phyloP scores from a whole-genome alignment of 2,329 filamentous ascomycete genomes.

The Pyricularia sp. region DNA sequence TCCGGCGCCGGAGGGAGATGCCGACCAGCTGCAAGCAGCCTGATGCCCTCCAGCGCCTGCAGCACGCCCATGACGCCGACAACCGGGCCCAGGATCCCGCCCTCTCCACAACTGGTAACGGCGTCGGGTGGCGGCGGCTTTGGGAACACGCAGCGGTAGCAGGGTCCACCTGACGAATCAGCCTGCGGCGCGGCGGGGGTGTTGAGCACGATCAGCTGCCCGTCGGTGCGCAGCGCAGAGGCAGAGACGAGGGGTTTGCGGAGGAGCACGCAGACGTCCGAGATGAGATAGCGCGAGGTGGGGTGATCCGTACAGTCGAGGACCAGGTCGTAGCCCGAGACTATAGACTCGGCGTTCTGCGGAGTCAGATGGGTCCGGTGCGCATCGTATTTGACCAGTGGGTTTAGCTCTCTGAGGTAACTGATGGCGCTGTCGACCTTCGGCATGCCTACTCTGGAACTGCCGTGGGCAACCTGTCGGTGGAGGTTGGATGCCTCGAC shows the following conservation, averaged over 20 bases:
- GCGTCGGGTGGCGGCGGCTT: constrained; percentile 75
- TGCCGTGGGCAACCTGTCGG: constrained; percentile 77
- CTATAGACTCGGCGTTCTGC: constrained; percentile 55
- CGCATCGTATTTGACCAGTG: constrained; percentile 53
- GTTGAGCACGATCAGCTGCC: constrained; percentile 84
- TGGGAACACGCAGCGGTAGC: constrained; percentile 90
- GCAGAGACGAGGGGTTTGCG: constrained; percentile 77
- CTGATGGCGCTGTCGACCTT: constrained; percentile 73
- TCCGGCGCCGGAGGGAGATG: constrained; percentile 10
- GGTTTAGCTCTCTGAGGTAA: constrained; percentile 56
- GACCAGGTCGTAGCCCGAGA: constrained; percentile 68
- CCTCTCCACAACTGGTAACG: constrained; percentile 82
- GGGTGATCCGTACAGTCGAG: constrained; percentile 96
- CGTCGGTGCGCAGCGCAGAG: constrained; percentile 79
- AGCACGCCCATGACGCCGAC: constrained; percentile 90
- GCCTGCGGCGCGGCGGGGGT: constrained; percentile 54
- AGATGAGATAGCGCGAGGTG: constrained; percentile 83
- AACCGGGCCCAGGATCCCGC: constrained; percentile 83
- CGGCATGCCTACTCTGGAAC: constrained; percentile 56
- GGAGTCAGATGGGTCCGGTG: constrained; percentile 59
- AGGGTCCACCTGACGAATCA: constrained; percentile 44
- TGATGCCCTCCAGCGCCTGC: constrained; percentile 83
- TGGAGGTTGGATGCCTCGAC: constrained; percentile 91
- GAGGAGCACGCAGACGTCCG: constrained; percentile 76
- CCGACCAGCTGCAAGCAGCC: constrained; percentile 50